phyloP scores from a whole-genome alignment of 2,329 filamentous ascomycete genomes.

The Phialocephala subalpina region DNA sequence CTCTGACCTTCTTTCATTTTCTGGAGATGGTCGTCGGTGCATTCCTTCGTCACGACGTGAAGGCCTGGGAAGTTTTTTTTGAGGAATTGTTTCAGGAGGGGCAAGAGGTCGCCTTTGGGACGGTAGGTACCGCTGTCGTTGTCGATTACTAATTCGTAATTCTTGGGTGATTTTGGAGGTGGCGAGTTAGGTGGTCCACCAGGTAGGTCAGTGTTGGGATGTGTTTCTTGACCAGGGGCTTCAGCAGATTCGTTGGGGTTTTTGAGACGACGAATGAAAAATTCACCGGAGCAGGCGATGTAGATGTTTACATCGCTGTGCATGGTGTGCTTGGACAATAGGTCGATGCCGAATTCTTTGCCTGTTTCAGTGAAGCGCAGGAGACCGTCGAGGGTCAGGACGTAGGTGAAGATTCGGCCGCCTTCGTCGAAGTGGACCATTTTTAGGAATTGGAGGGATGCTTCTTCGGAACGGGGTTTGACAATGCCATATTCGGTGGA shows the following conservation, averaged over 20 bases:
- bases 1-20: slow-evolving; percentile 80
- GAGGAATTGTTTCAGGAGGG: slow-evolving; percentile 75
- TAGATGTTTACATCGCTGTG: slow-evolving; percentile 92
- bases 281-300: slow-evolving; percentile 92
- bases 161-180: slow-evolving; percentile 56
- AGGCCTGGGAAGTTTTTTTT: slow-evolving; percentile 79
- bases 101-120: slow-evolving; percentile 80
- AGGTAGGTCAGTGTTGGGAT: slow-evolving; percentile 57
- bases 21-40: slow-evolving; percentile 77
- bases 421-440: slow-evolving; percentile 88
- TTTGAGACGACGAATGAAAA: slow-evolving; percentile 80
- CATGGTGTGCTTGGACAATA: slow-evolving; percentile 96
- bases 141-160: slow-evolving; percentile 91
- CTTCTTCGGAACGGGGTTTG: slow-evolving; percentile 69
- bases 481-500: slow-evolving; percentile 78
- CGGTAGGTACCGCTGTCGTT: slow-evolving; percentile 96
- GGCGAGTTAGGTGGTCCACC: slow-evolving; percentile 54
- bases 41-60: slow-evolving; percentile 77
- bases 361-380: slow-evolving; percentile 95
- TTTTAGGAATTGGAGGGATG: slow-evolving; percentile 82
- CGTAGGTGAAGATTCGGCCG: slow-evolving; percentile 88
- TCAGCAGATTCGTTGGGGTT: slow-evolving; percentile 56
- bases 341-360: slow-evolving; percentile 92
- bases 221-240: slow-evolving; percentile 55
- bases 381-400: slow-evolving; percentile 85